These are phyloP conservation scores for Geotrichum australiense DNA, from an alignment of 1,139 yeast genomes.

Conservation along the genomic window DNA sequence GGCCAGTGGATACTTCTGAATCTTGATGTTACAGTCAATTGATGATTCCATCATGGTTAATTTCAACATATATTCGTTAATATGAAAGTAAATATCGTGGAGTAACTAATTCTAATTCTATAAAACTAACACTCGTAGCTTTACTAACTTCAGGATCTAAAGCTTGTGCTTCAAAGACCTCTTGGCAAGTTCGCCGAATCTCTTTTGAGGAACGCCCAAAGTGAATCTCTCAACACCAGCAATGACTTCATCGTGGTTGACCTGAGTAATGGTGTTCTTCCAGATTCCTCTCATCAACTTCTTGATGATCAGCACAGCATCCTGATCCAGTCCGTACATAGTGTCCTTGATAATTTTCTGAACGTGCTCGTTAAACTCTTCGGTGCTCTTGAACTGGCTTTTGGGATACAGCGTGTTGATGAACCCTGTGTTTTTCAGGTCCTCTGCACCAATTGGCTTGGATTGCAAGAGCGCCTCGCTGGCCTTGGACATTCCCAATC, in stretches of 20 bases:
- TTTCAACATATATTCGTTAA: background rate
- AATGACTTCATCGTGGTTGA: constrained; percentile 60
- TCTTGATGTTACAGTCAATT: no score
- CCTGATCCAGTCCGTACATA: constrained; percentile 42
- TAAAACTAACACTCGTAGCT: background rate
- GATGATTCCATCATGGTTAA: no score
- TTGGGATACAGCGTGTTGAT: constrained; percentile 50
- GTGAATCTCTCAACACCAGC: constrained; percentile 66
- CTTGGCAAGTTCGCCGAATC: constrained; percentile 51
- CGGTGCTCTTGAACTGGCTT: constrained; percentile 41
- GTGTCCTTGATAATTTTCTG: constrained; percentile 38
- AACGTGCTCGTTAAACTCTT: constrained; percentile 57
- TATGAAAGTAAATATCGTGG: no score
- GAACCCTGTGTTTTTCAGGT: constrained; percentile 52
- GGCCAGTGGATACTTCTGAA: no score
- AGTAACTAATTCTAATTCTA: no score
- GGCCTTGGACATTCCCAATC: constrained; percentile 70
- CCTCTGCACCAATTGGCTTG: constrained; percentile 57
- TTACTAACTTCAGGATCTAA: constrained; percentile 23
- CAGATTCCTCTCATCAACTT: constrained; percentile 41
- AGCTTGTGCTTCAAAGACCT: constrained; percentile 59
- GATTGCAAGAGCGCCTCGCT: constrained; percentile 68
- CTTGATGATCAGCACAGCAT: constrained; percentile 58
- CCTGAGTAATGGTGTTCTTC: constrained; percentile 38
- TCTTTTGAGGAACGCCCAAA: constrained; percentile 64